Evolutionary conservation across 2,329 filamentous ascomycete genomes (phyloP), one percentile per base, ranked within the genome.

Genomic region (Periconia sp.): DNA sequence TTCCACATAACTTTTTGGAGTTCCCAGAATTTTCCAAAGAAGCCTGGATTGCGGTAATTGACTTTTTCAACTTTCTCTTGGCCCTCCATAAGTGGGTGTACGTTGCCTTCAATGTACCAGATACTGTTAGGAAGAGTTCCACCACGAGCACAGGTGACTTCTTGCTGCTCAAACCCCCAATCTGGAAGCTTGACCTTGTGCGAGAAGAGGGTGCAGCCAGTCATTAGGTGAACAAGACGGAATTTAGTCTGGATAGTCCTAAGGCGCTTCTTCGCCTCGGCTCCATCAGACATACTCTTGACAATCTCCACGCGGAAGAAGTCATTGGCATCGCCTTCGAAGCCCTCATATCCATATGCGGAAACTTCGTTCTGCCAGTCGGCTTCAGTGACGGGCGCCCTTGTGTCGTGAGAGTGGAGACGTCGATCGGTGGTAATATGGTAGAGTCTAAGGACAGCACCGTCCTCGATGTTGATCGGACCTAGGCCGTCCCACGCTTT

Each of bases 111-210:
- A 50, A 99, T 78, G 63, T 96, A 97, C 94, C 94, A 99, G 56
- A 99, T 75, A 63, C 91, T 96, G 81, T 99, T 99, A 41, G 94
- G 94, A 25, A 96, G 77, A 50, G 91, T 96, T 58, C 91, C 94
- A 34, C 89, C 87, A 58, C 86, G 87, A 6, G 94, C 94, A 66
- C 94, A 99, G 15, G 92, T 97, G n/a, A 99, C 94, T 73, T 99
- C 94, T 71, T 99, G 94, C 71, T 99, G 94, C 71, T 97, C 94
- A 38, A 87, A 99, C 33, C 89, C 94, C 94, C 94, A 99, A 3
- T 95, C 91, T 3, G 94, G 94, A 45, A 99, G 85, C 78, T 99
- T 99, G 68, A 97, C 92, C 77, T 96, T 97, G 80, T 99, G 94
- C 1, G 92, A 97, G 78, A 99, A 99, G 17, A 99, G 80, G 10